Conservation (phyloP, 140 eudicot species). For the Anethum foeniculum region DNA sequence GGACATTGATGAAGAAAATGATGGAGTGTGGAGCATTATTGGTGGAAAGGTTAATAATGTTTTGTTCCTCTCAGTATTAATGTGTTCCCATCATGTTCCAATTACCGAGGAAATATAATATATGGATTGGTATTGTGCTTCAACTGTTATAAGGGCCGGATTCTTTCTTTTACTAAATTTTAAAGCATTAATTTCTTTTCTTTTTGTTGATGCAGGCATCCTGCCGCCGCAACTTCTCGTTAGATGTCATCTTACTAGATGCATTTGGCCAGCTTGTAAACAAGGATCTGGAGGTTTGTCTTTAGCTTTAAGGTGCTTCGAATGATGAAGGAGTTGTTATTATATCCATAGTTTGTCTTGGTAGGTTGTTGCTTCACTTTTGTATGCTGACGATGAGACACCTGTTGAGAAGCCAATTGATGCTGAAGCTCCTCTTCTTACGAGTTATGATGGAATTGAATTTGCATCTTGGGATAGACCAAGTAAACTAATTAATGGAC, state of each 20-base stretch:
- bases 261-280: slow-evolving; percentile 52
- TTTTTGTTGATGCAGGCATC: slow-evolving; percentile 47
- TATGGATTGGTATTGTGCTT: neutral
- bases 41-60: slow-evolving; percentile 69
- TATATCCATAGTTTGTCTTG: slow-evolving; percentile 14
- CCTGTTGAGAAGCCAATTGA: slow-evolving; percentile 55
- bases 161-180: neutral
- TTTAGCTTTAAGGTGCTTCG: neutral
- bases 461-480: slow-evolving; percentile 68
- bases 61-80: neutral
- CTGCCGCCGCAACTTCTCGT: slow-evolving; percentile 57
- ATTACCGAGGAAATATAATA: neutral
- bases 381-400: slow-evolving; percentile 56
- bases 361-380: slow-evolving; percentile 82
- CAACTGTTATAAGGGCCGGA: neutral
- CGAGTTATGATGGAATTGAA: slow-evolving; percentile 65
- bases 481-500: slow-evolving; percentile 56
- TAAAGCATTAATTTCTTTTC: neutral
- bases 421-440: slow-evolving; percentile 71
- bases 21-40: slow-evolving; percentile 80
- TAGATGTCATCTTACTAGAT: slow-evolving; percentile 63
- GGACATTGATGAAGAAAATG: slow-evolving; percentile 64
- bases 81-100: neutral
- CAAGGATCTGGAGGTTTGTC: slow-evolving; percentile 62
- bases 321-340: slow-evolving; percentile 1